Percentiles rank a stretch among this genome's conserved stretches.
phyloP scores from a whole-genome alignment of 2,329 filamentous ascomycete species.

The Microthyrium microscopicum region DNA sequence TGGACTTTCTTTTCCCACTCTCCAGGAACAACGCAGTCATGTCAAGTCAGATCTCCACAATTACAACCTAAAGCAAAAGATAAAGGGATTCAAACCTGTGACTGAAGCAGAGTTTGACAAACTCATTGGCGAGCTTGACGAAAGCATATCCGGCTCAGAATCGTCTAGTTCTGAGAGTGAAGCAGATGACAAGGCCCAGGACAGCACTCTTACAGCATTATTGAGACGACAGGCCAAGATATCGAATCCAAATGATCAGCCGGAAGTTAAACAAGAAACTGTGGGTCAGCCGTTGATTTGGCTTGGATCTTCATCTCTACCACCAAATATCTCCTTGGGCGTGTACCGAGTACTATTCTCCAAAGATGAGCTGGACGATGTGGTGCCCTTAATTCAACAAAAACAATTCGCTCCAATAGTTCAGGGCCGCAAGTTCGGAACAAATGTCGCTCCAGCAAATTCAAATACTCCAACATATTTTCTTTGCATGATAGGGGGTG shows the following conservation, averaged over 20 bases:
- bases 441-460: constrained; percentile 8
- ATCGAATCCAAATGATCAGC: constrained; percentile 36
- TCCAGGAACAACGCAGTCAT: constrained; percentile 72
- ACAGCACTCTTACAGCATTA: constrained; percentile 57
- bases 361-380: constrained; percentile 49
- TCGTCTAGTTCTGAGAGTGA: constrained; percentile 58
- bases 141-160: constrained; percentile 78
- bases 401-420: constrained; percentile 58
- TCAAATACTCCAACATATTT: constrained; percentile 70
- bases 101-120: constrained; percentile 74
- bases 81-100: constrained; percentile 55
- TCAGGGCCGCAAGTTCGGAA: constrained; percentile 18
- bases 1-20: constrained; percentile 48
- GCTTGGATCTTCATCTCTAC: constrained; percentile 63
- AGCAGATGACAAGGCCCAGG: constrained; percentile 44
- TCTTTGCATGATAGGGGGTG: constrained; percentile 95
- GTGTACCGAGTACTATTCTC: constrained; percentile 74
- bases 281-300: constrained; percentile 67
- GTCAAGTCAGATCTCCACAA: constrained; percentile 79
- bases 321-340: constrained; percentile 64
- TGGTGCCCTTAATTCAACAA: constrained; percentile 51
- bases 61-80: constrained; percentile 87
- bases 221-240: constrained; percentile 72
- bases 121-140: constrained; percentile 69
- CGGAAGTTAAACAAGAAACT: constrained; percentile 33